phyloP scores from a whole-genome alignment of 306 rosid species.

The Corylus heterophylla region DNA sequence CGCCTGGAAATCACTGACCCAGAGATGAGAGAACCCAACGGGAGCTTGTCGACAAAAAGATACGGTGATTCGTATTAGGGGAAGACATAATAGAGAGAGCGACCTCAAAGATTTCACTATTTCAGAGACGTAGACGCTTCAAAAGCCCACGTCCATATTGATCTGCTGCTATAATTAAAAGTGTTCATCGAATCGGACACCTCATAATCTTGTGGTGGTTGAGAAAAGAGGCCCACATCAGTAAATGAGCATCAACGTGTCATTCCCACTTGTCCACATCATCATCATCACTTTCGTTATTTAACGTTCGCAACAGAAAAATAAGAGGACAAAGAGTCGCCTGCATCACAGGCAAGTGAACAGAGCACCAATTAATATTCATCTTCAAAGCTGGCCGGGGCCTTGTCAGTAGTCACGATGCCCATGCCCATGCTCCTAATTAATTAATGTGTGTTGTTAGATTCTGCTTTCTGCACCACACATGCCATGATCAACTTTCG shows the following conservation, averaged over 20 bases:
- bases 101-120: not conserved
- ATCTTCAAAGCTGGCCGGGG: too few relatives aligned
- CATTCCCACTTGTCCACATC: too few relatives aligned
- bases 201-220: not conserved
- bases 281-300: not conserved
- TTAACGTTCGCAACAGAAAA: not conserved
- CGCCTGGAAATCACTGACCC: too few relatives aligned
- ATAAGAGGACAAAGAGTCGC: not conserved
- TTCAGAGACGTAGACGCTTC: not conserved
- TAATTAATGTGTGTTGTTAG: conserved; percentile 2
- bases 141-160: not conserved
- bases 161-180: not conserved
- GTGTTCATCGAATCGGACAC: not conserved
- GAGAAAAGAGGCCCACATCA: not conserved
- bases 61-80: not conserved
- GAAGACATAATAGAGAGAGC: not conserved
- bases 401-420: not conserved
- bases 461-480: not conserved
- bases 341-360: conserved; percentile 6
- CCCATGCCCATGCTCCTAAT: not conserved
- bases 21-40: too few relatives aligned
- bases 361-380: not conserved
- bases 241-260: not conserved
- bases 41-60: not conserved
- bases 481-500: not conserved